Evolutionary conservation across 2,329 filamentous ascomycete genomes (phyloP), one percentile per base, ranked within the genome.

Genomic region (Colletotrichum chlorophyti): DNA sequence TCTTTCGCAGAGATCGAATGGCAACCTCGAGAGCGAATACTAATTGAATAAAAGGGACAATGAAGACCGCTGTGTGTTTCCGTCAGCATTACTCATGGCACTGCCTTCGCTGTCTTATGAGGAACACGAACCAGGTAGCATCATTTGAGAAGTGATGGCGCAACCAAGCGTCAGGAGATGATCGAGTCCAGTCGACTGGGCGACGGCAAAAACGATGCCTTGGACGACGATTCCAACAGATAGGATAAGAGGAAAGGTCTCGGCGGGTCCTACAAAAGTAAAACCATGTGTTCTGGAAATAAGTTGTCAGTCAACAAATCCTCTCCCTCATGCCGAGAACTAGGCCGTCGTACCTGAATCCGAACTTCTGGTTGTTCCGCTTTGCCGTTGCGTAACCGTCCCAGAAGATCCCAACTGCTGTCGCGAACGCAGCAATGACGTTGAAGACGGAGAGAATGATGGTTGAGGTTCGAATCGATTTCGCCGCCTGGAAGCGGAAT

Each of bases 21-120:
- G 83, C 76, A 29, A 83, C 79, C 69, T 91, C 88, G 57, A 88
- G 62, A 12, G 83, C 85, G 64, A 91, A 90, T 14, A 89, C 78
- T 17, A 90, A 66, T 63, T 90, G 87, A 27, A 87, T 81, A 61
- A 82, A 89, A 23, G 87, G 87, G 8, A 86, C 81, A 49, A 90
- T 79, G 65, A 91, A 90, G 31, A 90, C 78, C 7, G 84, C 88
- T 89, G 54, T 31, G 23, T 2, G 3, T 2, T 9, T 4, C 14
- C 29, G 47, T 74, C 65, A 75, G 73, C 61, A 60, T 46, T 29
- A 12, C 10, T 45, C 12, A 6, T 4, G 4, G 21, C 17, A 9
- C 11, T 14, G 3, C 41, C n/a, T 9, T 6, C 10, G n/a, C n/a
- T n/a, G n/a, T n/a, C n/a, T n/a, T n/a, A n/a, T n/a, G 11, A 24